Conservation (phyloP, 2,329 filamentous ascomycete genomes). For the Aureobasidium sp. region DNA sequence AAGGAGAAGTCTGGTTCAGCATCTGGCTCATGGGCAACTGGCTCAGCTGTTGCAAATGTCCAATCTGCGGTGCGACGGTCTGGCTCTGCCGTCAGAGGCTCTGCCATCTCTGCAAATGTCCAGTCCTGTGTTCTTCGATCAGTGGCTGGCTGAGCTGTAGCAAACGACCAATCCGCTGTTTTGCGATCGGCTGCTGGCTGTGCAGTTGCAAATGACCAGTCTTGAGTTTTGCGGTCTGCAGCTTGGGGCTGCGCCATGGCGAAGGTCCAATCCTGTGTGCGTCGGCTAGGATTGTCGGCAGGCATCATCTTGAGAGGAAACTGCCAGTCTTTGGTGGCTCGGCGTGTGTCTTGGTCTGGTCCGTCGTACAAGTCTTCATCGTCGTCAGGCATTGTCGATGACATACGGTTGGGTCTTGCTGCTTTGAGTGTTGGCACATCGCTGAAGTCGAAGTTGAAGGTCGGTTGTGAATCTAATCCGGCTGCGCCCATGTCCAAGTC, state of each 20-base stretch:
- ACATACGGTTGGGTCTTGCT: constrained; percentile 41
- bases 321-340: constrained; percentile 40
- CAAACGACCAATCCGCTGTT: constrained; percentile 46
- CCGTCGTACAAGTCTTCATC: constrained; percentile 34
- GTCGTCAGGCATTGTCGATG: constrained; percentile 31
- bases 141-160: constrained; percentile 32
- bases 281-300: constrained; percentile 31
- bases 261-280: constrained; percentile 44
- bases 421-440: constrained; percentile 51
- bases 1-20: constrained; percentile 17
- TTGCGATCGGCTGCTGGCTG: constrained; percentile 22
- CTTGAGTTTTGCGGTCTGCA: constrained; percentile 23
- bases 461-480: constrained; percentile 41
- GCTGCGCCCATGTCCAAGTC: constrained; percentile 52
- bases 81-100: constrained; percentile 26
- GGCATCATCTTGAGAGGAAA: constrained; percentile 40
- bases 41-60: constrained; percentile 33
- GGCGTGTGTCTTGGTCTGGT: constrained; percentile 26
- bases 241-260: constrained; percentile 32
- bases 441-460: constrained; percentile 41
- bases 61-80: constrained; percentile 42
- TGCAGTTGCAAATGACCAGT: constrained; percentile 49
- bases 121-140: constrained; percentile 41
- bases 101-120: constrained; percentile 39
- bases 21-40: constrained; percentile 22